A percentile compares a stretch with the other conserved stretches of the same genome.
Evolutionary conservation across 2,329 filamentous ascomycete species (phyloP).

Genomic region (Aspergillus neotritici): DNA sequence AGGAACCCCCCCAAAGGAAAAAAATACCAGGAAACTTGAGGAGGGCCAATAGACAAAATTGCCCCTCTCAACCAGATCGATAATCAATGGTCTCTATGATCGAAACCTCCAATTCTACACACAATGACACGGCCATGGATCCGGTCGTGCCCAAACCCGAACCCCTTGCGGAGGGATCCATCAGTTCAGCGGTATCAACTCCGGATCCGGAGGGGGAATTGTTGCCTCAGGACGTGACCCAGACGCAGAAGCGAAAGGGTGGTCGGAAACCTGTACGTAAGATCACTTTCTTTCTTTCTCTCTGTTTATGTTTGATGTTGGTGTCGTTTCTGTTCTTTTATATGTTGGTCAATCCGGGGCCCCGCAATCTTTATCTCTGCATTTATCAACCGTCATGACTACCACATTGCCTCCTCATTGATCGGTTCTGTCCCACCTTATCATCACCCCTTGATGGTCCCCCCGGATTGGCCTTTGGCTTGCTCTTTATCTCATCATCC

Average conservation of each 20-base stretch:
- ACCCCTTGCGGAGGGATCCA: constrained; percentile 37
- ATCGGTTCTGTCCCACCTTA: constrained; percentile 7
- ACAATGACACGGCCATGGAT: constrained; percentile 39
- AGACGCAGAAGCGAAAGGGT: constrained; percentile 84
- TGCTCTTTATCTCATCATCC: constrained; percentile 1
- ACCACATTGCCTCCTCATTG: not conserved
- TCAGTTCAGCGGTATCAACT: constrained; percentile 42
- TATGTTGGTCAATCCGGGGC: constrained; percentile 22
- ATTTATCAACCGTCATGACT: constrained; percentile 9
- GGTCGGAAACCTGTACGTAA: constrained; percentile 86
- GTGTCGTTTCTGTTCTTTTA: constrained; percentile 11
- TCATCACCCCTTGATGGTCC: constrained; percentile 14
- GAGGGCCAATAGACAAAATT: not conserved
- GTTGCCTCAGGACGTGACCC: constrained; percentile 39
- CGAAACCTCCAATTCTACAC: constrained; percentile 33
- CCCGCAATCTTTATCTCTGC: constrained; percentile 22
- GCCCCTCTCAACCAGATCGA: not conserved
- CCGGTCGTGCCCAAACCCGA: constrained; percentile 40
- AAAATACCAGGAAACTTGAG: constrained; percentile 8
- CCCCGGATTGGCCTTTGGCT: constrained; percentile 7
- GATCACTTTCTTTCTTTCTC: constrained; percentile 7
- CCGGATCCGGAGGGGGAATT: constrained; percentile 41
- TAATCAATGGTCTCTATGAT: constrained; percentile 43
- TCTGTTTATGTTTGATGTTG: constrained; percentile 7
- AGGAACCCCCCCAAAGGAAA: no score